These are phyloP conservation scores for Astrothelium subdiscretum DNA, from an alignment of 495 filamentous ascomycete species.

Conservation along the genomic window DNA sequence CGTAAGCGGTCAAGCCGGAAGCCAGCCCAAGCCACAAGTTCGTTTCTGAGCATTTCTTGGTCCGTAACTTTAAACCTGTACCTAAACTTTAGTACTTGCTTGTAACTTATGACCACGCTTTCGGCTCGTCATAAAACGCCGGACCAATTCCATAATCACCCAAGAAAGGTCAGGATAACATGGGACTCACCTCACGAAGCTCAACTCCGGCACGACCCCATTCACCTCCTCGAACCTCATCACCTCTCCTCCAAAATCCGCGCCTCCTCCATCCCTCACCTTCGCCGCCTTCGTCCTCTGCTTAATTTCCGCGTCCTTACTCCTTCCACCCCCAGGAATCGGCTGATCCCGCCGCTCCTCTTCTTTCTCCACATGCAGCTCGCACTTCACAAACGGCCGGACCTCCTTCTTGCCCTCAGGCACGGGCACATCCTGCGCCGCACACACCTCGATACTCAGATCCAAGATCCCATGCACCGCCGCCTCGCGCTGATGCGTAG, in stretches of 20 bases:
- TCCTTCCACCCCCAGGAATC: constrained; percentile 35
- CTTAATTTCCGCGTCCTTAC: constrained; percentile 54
- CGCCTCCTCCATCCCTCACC: constrained; percentile 38
- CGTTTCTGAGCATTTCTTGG: constrained; percentile 62
- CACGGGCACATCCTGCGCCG: constrained; percentile 45
- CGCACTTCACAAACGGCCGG: constrained; percentile 67
- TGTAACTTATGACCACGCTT: no score
- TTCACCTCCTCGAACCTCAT: constrained; percentile 49
- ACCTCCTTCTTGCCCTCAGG: constrained; percentile 50
- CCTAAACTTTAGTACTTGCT: not conserved
- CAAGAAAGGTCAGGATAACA: no score
- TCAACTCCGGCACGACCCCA: constrained; percentile 63
- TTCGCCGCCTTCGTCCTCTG: constrained; percentile 49
- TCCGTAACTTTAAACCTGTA: constrained; percentile 75
- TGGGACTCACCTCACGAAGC: constrained; percentile 64
- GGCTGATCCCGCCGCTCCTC: constrained; percentile 26
- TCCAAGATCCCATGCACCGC: constrained; percentile 36
- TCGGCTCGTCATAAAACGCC: no score
- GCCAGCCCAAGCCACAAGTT: constrained; percentile 77
- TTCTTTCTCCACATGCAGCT: constrained; percentile 63
- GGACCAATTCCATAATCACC: no score
- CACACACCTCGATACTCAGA: constrained; percentile 42
- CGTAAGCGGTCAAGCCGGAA: constrained; percentile 70
- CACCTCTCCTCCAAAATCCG: constrained; percentile 57
- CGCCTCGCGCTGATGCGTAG: constrained; percentile 11